phyloP scores from a whole-genome alignment of 2,329 filamentous ascomycete species.

The Aspergillus ibericus region DNA sequence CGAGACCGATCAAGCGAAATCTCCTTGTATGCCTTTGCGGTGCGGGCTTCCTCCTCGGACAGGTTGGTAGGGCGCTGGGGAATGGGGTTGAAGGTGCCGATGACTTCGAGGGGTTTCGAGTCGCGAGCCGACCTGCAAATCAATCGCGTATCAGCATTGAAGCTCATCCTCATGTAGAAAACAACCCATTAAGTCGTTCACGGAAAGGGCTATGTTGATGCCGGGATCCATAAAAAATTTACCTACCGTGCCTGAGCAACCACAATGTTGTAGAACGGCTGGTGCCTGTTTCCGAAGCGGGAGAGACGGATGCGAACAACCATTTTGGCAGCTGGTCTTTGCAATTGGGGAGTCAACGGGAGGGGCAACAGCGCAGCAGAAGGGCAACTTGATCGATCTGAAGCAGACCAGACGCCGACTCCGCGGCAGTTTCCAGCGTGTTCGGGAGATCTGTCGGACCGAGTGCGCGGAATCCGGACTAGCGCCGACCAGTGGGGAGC shows the following conservation, averaged over 20 bases:
- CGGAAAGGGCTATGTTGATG: neutral
- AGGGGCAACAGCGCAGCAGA: conserved; percentile 5
- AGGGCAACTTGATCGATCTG: conserved; percentile 8
- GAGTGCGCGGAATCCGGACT: conserved; percentile 16
- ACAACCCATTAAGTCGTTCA: neutral
- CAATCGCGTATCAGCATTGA: conserved; percentile 3
- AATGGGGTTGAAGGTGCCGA: conserved; percentile 66
- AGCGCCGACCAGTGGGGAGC: conserved; percentile 20
- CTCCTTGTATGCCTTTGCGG: conserved; percentile 80
- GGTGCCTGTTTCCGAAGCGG: conserved; percentile 83
- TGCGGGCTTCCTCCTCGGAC: conserved; percentile 47
- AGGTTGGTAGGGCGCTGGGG: conserved; percentile 53
- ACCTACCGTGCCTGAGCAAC: conserved; percentile 84
- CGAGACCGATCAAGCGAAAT: conserved; percentile 79
- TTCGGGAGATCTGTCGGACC: conserved; percentile 31
- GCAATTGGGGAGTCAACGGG: neutral
- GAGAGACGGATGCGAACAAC: conserved; percentile 91
- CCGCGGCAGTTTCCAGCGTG: conserved; percentile 30
- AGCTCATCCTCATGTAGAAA: neutral
- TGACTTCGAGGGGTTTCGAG: conserved; percentile 87
- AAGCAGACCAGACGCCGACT: conserved; percentile 18
- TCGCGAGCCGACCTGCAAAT: conserved; percentile 73
- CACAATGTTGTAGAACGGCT: conserved; percentile 97
- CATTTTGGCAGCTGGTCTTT: conserved; percentile 57
- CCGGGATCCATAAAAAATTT: conserved; percentile 3